phyloP scores from a whole-genome alignment of 176 grass and related monocot genomes.

The Secale cereale region DNA sequence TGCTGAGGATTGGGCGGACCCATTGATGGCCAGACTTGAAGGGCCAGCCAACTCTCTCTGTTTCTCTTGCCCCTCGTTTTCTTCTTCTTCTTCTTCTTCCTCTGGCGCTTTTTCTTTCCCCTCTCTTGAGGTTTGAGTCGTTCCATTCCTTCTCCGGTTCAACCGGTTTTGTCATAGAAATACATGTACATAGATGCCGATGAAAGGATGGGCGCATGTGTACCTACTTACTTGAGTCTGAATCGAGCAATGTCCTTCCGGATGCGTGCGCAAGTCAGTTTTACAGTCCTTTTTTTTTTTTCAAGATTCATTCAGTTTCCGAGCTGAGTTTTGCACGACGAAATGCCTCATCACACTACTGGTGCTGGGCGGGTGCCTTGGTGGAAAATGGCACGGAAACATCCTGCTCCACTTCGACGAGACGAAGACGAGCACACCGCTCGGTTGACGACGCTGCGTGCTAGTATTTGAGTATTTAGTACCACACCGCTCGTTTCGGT shows the following conservation, averaged over 20 bases:
- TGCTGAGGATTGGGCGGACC: slow-evolving; percentile 15
- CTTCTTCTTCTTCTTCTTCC: neutral
- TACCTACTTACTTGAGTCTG: neutral
- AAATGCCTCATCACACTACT: neutral
- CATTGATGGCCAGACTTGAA: neutral
- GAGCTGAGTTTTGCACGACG: neutral
- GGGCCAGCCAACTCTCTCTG: neutral
- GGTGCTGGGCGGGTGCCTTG: no score
- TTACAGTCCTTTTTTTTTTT: neutral
- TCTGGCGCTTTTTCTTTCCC: neutral
- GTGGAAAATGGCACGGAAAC: no score
- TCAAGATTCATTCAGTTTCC: neutral
- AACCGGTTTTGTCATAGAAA: neutral
- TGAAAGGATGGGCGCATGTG: neutral
- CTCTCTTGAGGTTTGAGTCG: neutral
- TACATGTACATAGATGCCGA: slow-evolving; percentile 34
- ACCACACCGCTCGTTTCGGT: no score
- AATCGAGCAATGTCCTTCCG: neutral
- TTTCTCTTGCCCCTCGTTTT: neutral
- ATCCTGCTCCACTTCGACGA: no score
- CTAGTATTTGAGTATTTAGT: no score
- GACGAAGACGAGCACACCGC: no score
- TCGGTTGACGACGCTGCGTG: no score
- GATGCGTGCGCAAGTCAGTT: neutral
- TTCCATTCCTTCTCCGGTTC: slow-evolving; percentile 1